These are phyloP conservation scores for Symbiodinium pilosum DNA, from an alignment of 73 alveolate species.

Conservation along the genomic window DNA sequence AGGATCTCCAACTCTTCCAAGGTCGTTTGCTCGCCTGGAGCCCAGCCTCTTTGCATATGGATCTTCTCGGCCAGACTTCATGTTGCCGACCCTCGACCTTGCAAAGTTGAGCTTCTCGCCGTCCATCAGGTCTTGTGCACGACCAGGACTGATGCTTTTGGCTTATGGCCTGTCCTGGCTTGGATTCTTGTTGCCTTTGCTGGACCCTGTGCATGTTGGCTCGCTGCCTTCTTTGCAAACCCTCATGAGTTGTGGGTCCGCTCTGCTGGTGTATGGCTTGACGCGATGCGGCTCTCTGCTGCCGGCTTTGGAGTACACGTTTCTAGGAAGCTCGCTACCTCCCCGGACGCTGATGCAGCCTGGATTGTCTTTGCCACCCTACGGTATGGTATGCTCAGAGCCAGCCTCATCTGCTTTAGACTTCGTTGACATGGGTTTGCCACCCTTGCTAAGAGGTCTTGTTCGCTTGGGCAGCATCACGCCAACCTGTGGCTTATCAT, in stretches of 20 bases:
- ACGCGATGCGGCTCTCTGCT: neutral
- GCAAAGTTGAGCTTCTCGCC: neutral
- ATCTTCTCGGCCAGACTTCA: neutral
- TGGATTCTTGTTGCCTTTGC: neutral
- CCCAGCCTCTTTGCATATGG: slow-evolving; percentile 4
- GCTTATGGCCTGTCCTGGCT: slow-evolving; percentile 24
- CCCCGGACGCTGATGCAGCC: neutral
- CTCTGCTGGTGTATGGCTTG: slow-evolving; percentile 41
- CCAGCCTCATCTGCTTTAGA: neutral
- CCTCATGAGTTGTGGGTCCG: neutral
- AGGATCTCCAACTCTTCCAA: neutral
- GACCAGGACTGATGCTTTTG: neutral
- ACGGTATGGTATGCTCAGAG: slow-evolving; percentile 32
- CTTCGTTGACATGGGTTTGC: neutral
- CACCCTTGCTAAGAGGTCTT: neutral
- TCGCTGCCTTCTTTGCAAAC: neutral
- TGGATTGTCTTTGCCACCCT: neutral
- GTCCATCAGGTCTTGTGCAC: neutral
- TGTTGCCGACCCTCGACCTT: slow-evolving; percentile 6
- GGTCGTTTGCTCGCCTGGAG: neutral
- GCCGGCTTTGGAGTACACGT: neutral
- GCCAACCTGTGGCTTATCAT: slow-evolving; percentile 31
- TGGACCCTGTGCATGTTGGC: slow-evolving; percentile 17
- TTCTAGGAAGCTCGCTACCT: neutral
- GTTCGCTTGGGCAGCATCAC: neutral